A percentile compares a stretch with the other conserved stretches of the same genome.
Evolutionary conservation across 2,329 filamentous ascomycete species (phyloP).

Genomic region (Aspergillus alliaceus): DNA sequence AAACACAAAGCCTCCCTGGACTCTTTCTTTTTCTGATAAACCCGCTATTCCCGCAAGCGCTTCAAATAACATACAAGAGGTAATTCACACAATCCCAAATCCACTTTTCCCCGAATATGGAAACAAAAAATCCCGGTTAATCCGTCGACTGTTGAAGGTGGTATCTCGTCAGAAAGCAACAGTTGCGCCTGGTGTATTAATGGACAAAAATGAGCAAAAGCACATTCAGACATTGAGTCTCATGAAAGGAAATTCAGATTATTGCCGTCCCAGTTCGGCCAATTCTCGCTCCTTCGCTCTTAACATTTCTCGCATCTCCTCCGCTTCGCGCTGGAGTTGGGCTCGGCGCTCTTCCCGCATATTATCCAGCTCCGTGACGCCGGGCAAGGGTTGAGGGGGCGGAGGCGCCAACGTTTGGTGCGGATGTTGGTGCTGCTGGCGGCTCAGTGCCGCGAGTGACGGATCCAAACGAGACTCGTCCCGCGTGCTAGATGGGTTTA

Average conservation of each 20-base stretch:
- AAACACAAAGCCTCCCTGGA: not conserved
- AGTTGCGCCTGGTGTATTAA: slow-evolving; percentile 19
- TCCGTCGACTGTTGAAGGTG: slow-evolving; percentile 14
- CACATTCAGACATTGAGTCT: slow-evolving; percentile 9
- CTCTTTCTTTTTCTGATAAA: slow-evolving; percentile 11
- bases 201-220: slow-evolving; percentile 10
- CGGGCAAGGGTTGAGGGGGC: slow-evolving; percentile 28
- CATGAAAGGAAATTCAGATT: slow-evolving; percentile 3
- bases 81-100: slow-evolving; percentile 2
- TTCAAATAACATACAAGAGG: slow-evolving; percentile 15
- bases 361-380: slow-evolving; percentile 50
- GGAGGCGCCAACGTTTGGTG: slow-evolving; percentile 23
- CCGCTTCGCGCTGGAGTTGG: slow-evolving; percentile 69
- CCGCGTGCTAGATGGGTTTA: slow-evolving; percentile 56
- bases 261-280: slow-evolving; percentile 49
- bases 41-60: slow-evolving; percentile 21
- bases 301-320: slow-evolving; percentile 71
- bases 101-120: slow-evolving; percentile 11
- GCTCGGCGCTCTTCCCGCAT: slow-evolving; percentile 63
- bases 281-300: slow-evolving; percentile 74
- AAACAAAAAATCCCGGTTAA: slow-evolving; percentile 13
- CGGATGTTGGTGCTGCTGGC: slow-evolving; percentile 30
- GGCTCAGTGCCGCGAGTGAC: slow-evolving; percentile 33
- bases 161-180: slow-evolving; percentile 20
- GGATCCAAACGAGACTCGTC: slow-evolving; percentile 45